A percentile compares a stretch with the other conserved stretches of the same genome.
phyloP scores from a whole-genome alignment of 2,329 filamentous ascomycete genomes.

The Pseudogymnoascus verrucosus region DNA sequence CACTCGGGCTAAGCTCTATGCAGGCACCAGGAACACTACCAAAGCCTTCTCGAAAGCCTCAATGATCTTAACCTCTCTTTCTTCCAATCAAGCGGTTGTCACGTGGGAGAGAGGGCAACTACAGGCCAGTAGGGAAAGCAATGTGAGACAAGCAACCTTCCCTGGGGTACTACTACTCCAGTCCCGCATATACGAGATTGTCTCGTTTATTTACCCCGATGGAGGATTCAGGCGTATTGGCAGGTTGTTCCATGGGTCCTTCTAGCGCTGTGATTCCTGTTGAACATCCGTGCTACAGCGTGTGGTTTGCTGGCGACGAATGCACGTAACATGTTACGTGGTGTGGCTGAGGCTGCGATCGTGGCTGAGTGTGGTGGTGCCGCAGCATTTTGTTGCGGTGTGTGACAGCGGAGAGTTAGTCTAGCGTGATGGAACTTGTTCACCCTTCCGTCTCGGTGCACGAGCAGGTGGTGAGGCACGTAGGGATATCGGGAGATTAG shows the following conservation, averaged over 20 bases:
- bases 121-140: neutral
- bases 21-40: neutral
- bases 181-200: neutral
- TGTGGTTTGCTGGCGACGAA: neutral
- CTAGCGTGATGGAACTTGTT: neutral
- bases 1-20: neutral
- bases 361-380: neutral
- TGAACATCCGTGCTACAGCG: neutral
- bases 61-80: neutral
- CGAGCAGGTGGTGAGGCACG: neutral
- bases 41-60: neutral
- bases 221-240: neutral
- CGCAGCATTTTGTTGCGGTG: neutral
- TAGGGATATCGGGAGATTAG: neutral
- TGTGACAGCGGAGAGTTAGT: neutral
- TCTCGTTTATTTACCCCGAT: neutral
- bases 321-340: neutral
- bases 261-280: neutral
- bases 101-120: neutral
- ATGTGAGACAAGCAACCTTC: neutral
- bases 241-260: neutral
- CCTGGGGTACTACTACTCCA: neutral
- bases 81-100: neutral
- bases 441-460: neutral
- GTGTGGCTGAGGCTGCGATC: neutral